Base-by-base conservation (phyloP, 768 basidiomycete species). In the Calocera viscosa region DNA sequence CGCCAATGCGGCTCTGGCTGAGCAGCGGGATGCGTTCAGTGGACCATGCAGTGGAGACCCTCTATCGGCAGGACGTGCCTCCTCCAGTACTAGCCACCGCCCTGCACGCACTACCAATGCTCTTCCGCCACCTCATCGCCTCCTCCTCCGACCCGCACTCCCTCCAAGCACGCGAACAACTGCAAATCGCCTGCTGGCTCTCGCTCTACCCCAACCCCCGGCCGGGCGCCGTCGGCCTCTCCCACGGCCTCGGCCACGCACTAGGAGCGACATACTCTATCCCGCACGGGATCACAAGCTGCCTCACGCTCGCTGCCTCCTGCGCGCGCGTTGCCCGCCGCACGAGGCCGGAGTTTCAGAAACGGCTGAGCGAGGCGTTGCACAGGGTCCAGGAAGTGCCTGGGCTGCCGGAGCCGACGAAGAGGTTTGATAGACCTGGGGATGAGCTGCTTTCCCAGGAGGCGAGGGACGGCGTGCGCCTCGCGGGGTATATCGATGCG, bases 171-270 rank as follows among this genome's bases (percentile, higher is more conserved):
- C 82, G 90, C 17, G 87, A 89, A 71, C 85, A 82, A 72, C 78
- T 90, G 16, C 83, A 89, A 73, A 66, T 90, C 43, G 89, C 88
- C 1, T 82, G 87, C 0, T 90, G 88, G 90, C 88, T 89, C 87
- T 88, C 86, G 69, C 70, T 88, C 12, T 90, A 86, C 87, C 88
- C 88, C 0, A 75, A 80, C 35, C 24, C 47, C 84, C 82, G 71
- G 67, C 79, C 10, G 83, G 84, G 71, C 80, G 77, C 70, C 84
- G 84, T 71, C 79, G 89, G 89, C 30, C 78, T 91, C 22, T 90
- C 89, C 30, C 90, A 91, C 75, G 77, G 84, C 1, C 80, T 91
- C 2, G 88, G 89, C 2, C 87, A 90, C 73, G 84, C 81, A 71
- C 80, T 89, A 11, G 89, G 89, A 1, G 88, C 88, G n/a, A 78